Evolutionary conservation across 768 basidiomycete species (phyloP).

Genomic region (Tricholoma matsutake): DNA sequence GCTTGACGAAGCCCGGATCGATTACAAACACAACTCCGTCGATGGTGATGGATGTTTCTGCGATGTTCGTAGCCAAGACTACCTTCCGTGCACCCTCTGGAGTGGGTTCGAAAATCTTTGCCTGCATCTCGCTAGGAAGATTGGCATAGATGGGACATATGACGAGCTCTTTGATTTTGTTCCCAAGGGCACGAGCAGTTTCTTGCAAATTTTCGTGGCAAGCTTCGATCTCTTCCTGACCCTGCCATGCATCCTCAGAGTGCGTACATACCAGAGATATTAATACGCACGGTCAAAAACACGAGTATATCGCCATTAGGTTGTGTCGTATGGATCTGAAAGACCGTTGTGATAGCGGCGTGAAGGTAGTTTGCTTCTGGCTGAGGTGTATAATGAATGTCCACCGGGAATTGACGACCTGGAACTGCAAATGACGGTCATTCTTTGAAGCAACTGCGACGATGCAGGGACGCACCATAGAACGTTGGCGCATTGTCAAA

Average conservation of each 20-base stretch:
- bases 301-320: slow-evolving; percentile 97
- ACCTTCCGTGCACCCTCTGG: slow-evolving; percentile 96
- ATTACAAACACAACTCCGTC: slow-evolving; percentile 99
- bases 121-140: slow-evolving; percentile 98
- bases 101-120: slow-evolving; percentile 99
- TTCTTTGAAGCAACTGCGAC: not conserved
- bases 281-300: slow-evolving; percentile 78
- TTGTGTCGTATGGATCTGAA: slow-evolving; percentile 99
- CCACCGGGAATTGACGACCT: slow-evolving; percentile 95
- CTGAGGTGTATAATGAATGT: slow-evolving; percentile 98
- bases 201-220: slow-evolving; percentile 96
- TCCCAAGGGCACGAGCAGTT: slow-evolving; percentile 90
- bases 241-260: slow-evolving; percentile 40
- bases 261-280: not conserved
- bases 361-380: slow-evolving; percentile 99
- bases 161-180: slow-evolving; percentile 92
- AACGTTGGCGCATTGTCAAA: slow-evolving; percentile 97
- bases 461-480: slow-evolving; percentile 54
- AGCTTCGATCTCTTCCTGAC: slow-evolving; percentile 99
- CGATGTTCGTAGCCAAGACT: slow-evolving; percentile 97
- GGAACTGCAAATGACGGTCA: slow-evolving; percentile 58
- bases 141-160: slow-evolving; percentile 99
- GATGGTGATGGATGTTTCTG: slow-evolving; percentile 99
- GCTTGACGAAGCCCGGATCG: slow-evolving; percentile 98
- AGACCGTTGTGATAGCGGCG: slow-evolving; percentile 96